Evolutionary conservation across 495 filamentous ascomycete species (phyloP).

Genomic region (Daldinia childiae): DNA sequence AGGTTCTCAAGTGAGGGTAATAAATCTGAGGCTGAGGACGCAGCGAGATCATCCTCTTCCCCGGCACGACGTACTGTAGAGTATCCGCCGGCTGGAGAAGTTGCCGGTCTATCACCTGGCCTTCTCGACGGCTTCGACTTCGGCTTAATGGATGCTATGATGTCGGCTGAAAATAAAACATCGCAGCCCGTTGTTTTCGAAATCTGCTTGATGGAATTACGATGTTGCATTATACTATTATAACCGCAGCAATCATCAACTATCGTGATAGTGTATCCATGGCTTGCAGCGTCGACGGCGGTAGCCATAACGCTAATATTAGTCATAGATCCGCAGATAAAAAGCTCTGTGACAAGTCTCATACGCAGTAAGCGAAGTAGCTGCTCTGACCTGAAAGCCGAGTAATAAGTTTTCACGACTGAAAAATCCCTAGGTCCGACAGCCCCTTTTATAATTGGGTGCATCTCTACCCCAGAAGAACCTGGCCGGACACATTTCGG

Average conservation of each 20-base stretch:
- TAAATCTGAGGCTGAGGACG: conserved; percentile 44
- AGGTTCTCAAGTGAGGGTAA: conserved; percentile 47
- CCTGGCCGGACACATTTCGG: conserved; percentile 68
- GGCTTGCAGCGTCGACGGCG: conserved; percentile 85
- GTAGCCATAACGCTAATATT: conserved; percentile 94
- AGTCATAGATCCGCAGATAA: conserved; percentile 86
- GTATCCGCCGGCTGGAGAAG: conserved; percentile 70
- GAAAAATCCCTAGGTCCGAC: conserved; percentile 71
- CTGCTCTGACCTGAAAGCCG: conserved; percentile 79
- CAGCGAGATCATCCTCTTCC: conserved; percentile 51
- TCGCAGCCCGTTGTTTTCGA: conserved; percentile 77
- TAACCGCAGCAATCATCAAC: conserved; percentile 92
- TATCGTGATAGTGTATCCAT: conserved; percentile 85
- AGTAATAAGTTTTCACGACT: conserved; percentile 85
- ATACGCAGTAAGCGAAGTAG: conserved; percentile 76
- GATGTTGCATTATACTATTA: conserved; percentile 74
- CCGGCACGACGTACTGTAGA: conserved; percentile 88
- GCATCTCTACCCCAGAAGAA: conserved; percentile 74
- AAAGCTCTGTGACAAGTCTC: conserved; percentile 88
- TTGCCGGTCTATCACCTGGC: conserved; percentile 28
- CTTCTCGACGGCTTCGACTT: conserved; percentile 33
- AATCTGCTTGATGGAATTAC: conserved; percentile 79
- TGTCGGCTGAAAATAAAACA: conserved; percentile 65
- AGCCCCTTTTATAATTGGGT: conserved; percentile 63
- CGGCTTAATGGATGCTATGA: conserved; percentile 58